Evolutionary conservation across 2,329 filamentous ascomycete genomes (phyloP).

Genomic region (Aspergillus felis): DNA sequence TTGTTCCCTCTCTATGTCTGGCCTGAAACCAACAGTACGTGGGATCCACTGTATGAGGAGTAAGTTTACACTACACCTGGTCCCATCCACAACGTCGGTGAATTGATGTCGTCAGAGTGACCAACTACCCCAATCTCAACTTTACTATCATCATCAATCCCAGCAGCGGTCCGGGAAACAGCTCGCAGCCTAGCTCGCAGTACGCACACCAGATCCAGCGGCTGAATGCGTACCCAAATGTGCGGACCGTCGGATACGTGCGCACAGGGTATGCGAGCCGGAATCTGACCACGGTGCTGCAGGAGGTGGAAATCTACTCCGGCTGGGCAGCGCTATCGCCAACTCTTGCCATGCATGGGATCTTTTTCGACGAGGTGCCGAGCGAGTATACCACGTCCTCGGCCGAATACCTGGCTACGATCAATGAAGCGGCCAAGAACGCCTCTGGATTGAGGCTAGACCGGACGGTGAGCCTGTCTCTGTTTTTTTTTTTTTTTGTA

Average conservation of each 20-base stretch:
- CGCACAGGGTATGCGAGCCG: conserved; percentile 32
- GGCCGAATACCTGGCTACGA: conserved; percentile 18
- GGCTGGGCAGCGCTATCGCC: conserved; percentile 28
- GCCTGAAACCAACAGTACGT: conserved; percentile 17
- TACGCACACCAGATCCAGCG: conserved; percentile 33
- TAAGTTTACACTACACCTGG: conserved; percentile 1
- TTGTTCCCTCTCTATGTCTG: conserved; percentile 25
- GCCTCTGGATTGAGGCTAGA: conserved; percentile 3
- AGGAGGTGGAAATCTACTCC: conserved; percentile 36
- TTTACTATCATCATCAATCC: conserved; percentile 32
- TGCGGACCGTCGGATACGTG: conserved; percentile 41
- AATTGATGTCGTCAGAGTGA: conserved; percentile 8
- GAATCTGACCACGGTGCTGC: conserved; percentile 27
- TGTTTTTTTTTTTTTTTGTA: neutral
- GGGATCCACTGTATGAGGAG: conserved; percentile 21
- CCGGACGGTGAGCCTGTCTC: conserved; percentile 7
- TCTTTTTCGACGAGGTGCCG: conserved; percentile 40
- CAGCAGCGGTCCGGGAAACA: conserved; percentile 30
- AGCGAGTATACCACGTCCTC: conserved; percentile 14
- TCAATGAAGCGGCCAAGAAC: conserved; percentile 15
- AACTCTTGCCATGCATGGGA: conserved; percentile 32
- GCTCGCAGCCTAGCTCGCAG: conserved; percentile 27
- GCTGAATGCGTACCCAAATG: conserved; percentile 38
- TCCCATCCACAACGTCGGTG: neutral
- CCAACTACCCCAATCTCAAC: conserved; percentile 17